Percentiles rank a stretch among this genome's conserved stretches.
Evolutionary conservation across 345 rosid genomes (phyloP).

Genomic region (Hibiscus mutabilis): DNA sequence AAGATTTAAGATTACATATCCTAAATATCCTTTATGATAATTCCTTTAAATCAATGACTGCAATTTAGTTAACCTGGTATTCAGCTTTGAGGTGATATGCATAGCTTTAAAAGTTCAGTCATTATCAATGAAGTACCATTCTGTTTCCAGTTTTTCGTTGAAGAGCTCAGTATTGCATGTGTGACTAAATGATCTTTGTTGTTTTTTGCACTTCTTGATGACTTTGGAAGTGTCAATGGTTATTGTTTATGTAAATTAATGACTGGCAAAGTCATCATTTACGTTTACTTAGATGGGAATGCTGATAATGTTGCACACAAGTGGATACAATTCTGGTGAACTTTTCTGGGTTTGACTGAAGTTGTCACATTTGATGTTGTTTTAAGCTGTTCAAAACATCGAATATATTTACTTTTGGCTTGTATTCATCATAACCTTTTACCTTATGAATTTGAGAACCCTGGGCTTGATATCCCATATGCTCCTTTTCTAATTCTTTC

Average conservation of each 20-base stretch:
- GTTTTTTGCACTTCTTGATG: neutral
- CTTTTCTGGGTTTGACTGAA: neutral
- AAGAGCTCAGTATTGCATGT: neutral
- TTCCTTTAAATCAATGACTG: neutral
- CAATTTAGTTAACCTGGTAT: neutral
- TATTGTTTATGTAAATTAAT: neutral
- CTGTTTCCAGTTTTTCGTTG: neutral
- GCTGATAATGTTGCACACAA: neutral
- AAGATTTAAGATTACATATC: conserved; percentile 18
- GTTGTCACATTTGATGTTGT: neutral
- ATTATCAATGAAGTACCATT: neutral
- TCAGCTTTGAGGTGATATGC: neutral
- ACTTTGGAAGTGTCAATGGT: neutral
- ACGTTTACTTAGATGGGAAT: too few relatives aligned
- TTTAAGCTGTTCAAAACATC: neutral
- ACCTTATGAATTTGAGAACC: neutral
- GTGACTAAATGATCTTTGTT: neutral
- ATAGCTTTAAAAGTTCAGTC: neutral
- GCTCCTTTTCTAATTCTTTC: neutral
- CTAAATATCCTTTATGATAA: neutral
- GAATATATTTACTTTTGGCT: neutral
- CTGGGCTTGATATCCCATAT: neutral
- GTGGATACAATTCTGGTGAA: neutral
- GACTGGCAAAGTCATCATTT: too few relatives aligned
- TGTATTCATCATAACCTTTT: neutral